A percentile compares a stretch with the other conserved stretches of the same genome.
Conservation (phyloP, 345 rosid genomes). For the Salix suchowensis region DNA sequence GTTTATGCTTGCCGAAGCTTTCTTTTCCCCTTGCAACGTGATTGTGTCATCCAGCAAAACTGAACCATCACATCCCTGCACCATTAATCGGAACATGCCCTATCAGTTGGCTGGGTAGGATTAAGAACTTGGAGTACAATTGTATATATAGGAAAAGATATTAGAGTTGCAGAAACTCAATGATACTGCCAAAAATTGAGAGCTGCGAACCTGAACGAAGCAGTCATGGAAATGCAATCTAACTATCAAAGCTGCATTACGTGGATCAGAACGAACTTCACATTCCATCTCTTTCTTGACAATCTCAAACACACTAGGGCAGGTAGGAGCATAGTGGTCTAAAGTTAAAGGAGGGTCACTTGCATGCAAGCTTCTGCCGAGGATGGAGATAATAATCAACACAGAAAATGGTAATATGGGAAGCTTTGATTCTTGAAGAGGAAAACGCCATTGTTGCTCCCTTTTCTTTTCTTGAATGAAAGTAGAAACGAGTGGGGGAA, state of each 20-base stretch:
- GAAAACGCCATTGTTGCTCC: slow-evolving; percentile 14
- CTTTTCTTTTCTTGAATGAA: neutral
- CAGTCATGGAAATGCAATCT: slow-evolving; percentile 90
- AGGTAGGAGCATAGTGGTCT: slow-evolving; percentile 63
- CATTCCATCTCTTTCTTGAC: slow-evolving; percentile 87
- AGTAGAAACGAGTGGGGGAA: slow-evolving; percentile 20
- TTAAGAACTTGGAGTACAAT: neutral
- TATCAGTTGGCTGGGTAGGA: neutral
- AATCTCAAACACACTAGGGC: slow-evolving; percentile 62
- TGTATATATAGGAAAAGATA: neutral
- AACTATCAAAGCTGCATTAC: slow-evolving; percentile 66
- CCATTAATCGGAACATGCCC: neutral
- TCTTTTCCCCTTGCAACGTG: slow-evolving; percentile 65
- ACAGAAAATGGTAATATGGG: slow-evolving; percentile 15
- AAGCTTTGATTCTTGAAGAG: neutral
- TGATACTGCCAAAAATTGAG: neutral
- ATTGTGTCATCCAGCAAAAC: slow-evolving; percentile 75
- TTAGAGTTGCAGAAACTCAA: neutral
- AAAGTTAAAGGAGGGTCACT: slow-evolving; percentile 48
- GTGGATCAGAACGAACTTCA: slow-evolving; percentile 72
- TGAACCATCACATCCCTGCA: slow-evolving; percentile 91
- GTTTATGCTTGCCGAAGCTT: slow-evolving; percentile 50
- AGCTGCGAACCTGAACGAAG: slow-evolving; percentile 63
- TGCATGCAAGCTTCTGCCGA: slow-evolving; percentile 20
- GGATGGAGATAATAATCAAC: slow-evolving; percentile 22